Evolutionary conservation across 768 basidiomycete genomes (phyloP).

Genomic region (Rickenella mellea): DNA sequence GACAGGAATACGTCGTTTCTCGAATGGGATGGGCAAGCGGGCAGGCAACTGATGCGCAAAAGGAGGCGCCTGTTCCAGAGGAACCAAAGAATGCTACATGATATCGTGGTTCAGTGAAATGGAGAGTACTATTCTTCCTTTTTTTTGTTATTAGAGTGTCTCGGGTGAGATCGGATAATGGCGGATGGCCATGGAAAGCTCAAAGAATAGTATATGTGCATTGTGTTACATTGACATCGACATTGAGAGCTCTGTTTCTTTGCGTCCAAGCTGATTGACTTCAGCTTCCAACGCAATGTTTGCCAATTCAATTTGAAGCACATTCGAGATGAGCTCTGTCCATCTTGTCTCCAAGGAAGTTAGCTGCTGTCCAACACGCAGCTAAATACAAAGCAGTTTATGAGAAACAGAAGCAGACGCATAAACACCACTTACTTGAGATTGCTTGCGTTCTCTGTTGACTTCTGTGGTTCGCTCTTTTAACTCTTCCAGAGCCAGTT

Average conservation of each 20-base stretch:
- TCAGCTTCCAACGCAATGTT: constrained; percentile 83
- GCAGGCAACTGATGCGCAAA: constrained; percentile 7
- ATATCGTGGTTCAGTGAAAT: no score
- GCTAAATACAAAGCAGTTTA: constrained; percentile 31
- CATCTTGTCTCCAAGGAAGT: constrained; percentile 78
- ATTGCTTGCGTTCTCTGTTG: constrained; percentile 83
- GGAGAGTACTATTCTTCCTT: not conserved
- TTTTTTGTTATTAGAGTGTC: not conserved
- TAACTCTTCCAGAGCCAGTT: constrained; percentile 65
- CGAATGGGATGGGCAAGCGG: constrained; percentile 74
- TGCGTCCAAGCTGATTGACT: constrained; percentile 23
- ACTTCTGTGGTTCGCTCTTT: constrained; percentile 74
- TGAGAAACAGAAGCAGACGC: not conserved
- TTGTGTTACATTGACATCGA: no score
- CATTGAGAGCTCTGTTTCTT: not conserved
- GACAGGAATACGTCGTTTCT: constrained; percentile 82
- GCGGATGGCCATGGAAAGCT: no score
- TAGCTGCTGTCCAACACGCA: constrained; percentile 68
- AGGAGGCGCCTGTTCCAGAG: constrained; percentile 6
- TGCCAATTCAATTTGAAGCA: constrained; percentile 93
- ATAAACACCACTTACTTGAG: constrained; percentile 43
- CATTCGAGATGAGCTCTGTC: constrained; percentile 86
- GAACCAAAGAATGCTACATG: no score
- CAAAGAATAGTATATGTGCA: no score
- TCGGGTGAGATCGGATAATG: not conserved